phyloP scores from a whole-genome alignment of 345 rosid genomes.

The Eucalyptus paniculata region DNA sequence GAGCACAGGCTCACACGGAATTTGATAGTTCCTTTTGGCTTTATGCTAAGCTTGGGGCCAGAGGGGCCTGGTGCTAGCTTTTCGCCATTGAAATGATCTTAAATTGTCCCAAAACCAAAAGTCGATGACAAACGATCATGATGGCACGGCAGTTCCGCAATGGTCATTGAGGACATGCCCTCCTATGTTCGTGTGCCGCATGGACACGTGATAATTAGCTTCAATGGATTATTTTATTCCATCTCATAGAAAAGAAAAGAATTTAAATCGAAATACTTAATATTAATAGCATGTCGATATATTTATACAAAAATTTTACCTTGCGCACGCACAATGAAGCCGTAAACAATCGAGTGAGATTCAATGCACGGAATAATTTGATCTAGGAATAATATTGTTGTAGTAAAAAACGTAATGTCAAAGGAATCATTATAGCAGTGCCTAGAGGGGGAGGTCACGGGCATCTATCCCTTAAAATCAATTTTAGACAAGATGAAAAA shows the following conservation, averaged over 20 bases:
- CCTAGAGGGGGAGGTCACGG: too few relatives aligned
- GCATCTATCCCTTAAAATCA: too few relatives aligned
- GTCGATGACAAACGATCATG: background rate
- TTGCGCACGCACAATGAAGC: fast-evolving
- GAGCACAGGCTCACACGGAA: background rate
- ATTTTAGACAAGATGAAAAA: too few relatives aligned
- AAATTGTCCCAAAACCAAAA: background rate
- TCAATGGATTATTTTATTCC: too few relatives aligned
- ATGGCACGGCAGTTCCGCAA: background rate
- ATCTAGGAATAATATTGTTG: too few relatives aligned
- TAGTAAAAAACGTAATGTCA: fast-evolving
- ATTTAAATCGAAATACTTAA: too few relatives aligned
- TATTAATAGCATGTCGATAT: too few relatives aligned
- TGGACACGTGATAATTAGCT: background rate
- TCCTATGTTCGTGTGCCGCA: background rate
- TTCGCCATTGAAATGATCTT: background rate
- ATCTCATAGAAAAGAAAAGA: fast-evolving
- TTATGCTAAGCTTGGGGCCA: background rate
- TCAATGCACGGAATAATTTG: too few relatives aligned
- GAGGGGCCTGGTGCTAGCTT: background rate
- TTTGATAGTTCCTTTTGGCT: background rate
- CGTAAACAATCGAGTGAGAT: too few relatives aligned
- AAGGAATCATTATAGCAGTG: too few relatives aligned
- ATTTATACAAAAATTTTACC: too few relatives aligned
- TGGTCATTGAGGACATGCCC: background rate